These are phyloP conservation scores for Eragrostis tef DNA, from an alignment of 202 grass and related monocot species.

Conservation along the genomic window DNA sequence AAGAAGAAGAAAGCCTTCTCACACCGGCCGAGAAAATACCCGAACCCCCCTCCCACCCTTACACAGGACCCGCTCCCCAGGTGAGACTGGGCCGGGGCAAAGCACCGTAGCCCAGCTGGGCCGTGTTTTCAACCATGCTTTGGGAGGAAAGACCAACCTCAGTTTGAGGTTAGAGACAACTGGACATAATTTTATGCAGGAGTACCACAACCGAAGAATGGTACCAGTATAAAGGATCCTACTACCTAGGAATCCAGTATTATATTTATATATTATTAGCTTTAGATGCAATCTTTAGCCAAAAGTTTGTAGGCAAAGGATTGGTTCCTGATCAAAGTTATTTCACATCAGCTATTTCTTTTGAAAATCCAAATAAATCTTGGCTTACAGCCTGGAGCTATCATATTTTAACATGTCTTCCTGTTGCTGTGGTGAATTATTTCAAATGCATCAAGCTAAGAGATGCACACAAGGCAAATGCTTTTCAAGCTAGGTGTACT, in stretches of 20 bases:
- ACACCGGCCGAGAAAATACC: no score
- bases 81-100: no score
- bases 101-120: no score
- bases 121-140: no score
- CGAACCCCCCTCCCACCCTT: no score
- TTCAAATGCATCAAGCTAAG: slow-evolving; percentile 11
- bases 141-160: no score
- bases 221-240: neutral
- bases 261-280: neutral
- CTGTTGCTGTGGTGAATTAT: slow-evolving; percentile 18
- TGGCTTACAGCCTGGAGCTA: neutral
- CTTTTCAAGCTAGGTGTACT: neutral
- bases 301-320: neutral
- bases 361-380: neutral
- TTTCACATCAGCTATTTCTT: neutral
- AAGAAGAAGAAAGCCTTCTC: no score
- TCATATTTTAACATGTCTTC: neutral
- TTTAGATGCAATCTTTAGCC: slow-evolving; percentile 4
- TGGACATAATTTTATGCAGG: no score
- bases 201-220: no score
- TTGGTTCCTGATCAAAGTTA: neutral
- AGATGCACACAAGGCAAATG: neutral
- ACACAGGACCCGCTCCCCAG: no score
- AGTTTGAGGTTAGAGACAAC: no score
- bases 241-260: no score